Evolutionary conservation across 352 stramenopile genomes (phyloP).

Genomic region (Stephanocyclus meneghinianus): DNA sequence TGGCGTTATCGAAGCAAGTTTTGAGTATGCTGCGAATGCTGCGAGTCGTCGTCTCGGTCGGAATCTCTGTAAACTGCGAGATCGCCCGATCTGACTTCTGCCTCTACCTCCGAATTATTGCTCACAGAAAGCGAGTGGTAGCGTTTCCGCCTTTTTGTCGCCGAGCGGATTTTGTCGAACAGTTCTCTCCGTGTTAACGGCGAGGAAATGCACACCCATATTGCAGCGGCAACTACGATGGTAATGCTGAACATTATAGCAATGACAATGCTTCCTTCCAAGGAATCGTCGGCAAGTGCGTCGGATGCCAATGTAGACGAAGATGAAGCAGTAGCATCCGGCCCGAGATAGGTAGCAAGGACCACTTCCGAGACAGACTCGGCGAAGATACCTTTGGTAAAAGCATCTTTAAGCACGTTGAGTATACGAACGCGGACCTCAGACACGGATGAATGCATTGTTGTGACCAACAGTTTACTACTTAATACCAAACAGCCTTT

Average conservation of each 20-base stretch:
- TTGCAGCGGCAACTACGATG: constrained; percentile 1
- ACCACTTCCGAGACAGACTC: constrained; percentile 38
- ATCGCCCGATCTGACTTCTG: background rate
- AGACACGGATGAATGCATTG: constrained; percentile 6
- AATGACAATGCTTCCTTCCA: background rate
- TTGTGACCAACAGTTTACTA: constrained; percentile 44
- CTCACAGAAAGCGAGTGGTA: background rate
- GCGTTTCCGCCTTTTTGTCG: background rate
- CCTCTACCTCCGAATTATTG: background rate
- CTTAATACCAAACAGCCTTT: constrained; percentile 38
- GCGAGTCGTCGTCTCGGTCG: background rate
- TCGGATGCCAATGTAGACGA: background rate
- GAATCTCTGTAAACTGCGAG: background rate
- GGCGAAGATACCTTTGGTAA: constrained; percentile 30
- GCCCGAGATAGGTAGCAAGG: constrained; percentile 40
- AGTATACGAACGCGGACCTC: constrained; percentile 30
- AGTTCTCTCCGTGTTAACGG: constrained; percentile 13
- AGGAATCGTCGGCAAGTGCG: constrained; percentile 2
- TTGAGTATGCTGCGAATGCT: too few species aligned
- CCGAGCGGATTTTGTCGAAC: background rate
- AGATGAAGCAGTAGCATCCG: constrained; percentile 19
- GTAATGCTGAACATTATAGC: constrained; percentile 10
- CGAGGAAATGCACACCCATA: constrained; percentile 10
- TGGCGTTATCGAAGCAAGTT: too few species aligned
- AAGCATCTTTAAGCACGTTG: constrained; percentile 27